phyloP scores from a whole-genome alignment of 225 moss, liverwort and hornwort genomes.

The Ulota crispa region DNA sequence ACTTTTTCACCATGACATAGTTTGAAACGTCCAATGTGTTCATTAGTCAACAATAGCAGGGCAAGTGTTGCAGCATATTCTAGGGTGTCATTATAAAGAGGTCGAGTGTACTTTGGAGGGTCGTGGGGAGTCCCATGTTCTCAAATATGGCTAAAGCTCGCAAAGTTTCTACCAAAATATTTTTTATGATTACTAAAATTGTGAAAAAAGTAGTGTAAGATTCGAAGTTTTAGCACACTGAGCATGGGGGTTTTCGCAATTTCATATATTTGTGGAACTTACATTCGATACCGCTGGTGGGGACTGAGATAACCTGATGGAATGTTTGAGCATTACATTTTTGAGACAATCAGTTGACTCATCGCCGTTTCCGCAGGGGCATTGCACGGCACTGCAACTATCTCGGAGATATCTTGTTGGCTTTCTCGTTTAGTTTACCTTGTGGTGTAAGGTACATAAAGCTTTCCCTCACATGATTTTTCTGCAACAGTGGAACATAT shows the following conservation, averaged over 20 bases:
- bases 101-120: not conserved
- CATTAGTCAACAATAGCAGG: not conserved
- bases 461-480: not conserved
- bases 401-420: conserved; percentile 88
- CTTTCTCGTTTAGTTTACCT: conserved; percentile 90
- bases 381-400: conserved; percentile 98
- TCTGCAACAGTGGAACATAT: not conserved
- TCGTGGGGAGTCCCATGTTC: not conserved
- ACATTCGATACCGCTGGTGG: not conserved
- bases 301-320: not conserved
- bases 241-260: too few species aligned
- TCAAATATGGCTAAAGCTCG: too few species aligned
- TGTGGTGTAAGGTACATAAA: conserved; percentile 72
- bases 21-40: not conserved
- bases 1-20: not conserved
- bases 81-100: not conserved
- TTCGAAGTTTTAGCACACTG: too few species aligned
- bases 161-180: too few species aligned
- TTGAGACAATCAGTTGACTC: not conserved
- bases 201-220: too few species aligned
- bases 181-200: too few species aligned
- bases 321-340: not conserved
- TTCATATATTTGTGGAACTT: too few species aligned
- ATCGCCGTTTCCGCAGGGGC: conserved; percentile 59
- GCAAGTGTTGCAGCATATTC: not conserved